A percentile compares a stretch with the other conserved stretches of the same genome.
Evolutionary conservation across 148 eudicot genomes (phyloP).

Genomic region (Salicornia ramosissima): DNA sequence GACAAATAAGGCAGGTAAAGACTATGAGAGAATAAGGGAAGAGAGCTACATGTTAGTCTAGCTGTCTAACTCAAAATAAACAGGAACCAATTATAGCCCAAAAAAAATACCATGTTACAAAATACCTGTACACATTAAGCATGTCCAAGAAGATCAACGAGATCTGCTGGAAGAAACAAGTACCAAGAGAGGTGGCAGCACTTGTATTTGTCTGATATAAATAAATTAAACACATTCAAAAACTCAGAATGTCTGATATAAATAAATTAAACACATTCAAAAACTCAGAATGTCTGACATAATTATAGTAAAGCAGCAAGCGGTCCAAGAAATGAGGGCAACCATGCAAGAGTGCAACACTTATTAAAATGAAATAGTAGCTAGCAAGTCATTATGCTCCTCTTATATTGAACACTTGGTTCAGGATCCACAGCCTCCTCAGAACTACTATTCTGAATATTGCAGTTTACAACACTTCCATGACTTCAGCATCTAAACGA

Average conservation of each 20-base stretch:
- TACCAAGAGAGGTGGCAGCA: conserved; percentile 82
- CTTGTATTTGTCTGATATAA: conserved; percentile 87
- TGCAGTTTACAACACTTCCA: neutral
- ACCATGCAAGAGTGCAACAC: too few species aligned
- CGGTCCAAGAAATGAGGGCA: neutral
- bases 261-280: neutral
- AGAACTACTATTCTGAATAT: neutral
- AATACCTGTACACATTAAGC: conserved; percentile 98
- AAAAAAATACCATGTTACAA: conserved; percentile 1
- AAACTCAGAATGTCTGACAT: neutral
- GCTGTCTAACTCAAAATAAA: neutral
- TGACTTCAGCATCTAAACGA: neutral
- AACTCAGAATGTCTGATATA: neutral
- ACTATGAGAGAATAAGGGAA: neutral
- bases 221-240: neutral
- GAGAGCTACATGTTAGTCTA: conserved; percentile 6
- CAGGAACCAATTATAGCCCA: neutral
- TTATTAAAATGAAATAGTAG: too few species aligned
- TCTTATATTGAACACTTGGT: neutral
- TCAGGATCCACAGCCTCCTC: neutral
- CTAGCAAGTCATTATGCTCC: neutral
- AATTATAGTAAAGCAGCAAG: neutral
- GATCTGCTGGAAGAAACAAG: conserved; percentile 80
- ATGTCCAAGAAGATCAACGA: conserved; percentile 85
- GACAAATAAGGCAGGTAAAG: conserved; percentile 13